A percentile compares a stretch with the other conserved stretches of the same genome.
Conservation (phyloP, 148 eudicot genomes). For the Tetragonia tetragonoides region DNA sequence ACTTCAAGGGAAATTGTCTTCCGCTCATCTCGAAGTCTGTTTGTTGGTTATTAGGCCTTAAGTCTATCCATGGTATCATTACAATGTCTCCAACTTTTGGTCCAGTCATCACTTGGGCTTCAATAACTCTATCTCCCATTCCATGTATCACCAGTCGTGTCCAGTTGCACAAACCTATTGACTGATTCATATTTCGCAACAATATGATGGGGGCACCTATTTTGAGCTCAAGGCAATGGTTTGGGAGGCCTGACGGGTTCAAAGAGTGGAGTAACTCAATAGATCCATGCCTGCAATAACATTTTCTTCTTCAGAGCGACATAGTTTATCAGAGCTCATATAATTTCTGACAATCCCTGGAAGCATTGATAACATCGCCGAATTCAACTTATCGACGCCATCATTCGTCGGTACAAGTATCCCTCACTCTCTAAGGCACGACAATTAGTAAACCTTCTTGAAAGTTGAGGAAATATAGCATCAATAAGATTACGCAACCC, state of each 20-base stretch:
- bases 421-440: neutral
- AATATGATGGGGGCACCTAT: neutral
- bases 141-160: neutral
- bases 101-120: neutral
- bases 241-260: neutral
- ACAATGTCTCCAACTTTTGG: neutral
- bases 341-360: neutral
- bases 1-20: too few species aligned
- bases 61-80: too few species aligned
- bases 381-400: neutral
- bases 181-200: neutral
- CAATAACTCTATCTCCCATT: neutral
- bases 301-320: neutral
- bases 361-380: neutral
- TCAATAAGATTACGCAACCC: neutral
- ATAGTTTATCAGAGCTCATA: neutral
- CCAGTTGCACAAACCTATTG: neutral
- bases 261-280: neutral
- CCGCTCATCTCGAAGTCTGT: too few species aligned
- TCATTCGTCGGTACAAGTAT: neutral
- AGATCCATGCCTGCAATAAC: neutral
- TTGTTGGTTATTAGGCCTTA: too few species aligned
- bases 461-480: neutral
- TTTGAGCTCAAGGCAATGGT: neutral
- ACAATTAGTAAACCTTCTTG: neutral